Evolutionary conservation across 768 basidiomycete species (phyloP).

Genomic region (Daedalea quercina): DNA sequence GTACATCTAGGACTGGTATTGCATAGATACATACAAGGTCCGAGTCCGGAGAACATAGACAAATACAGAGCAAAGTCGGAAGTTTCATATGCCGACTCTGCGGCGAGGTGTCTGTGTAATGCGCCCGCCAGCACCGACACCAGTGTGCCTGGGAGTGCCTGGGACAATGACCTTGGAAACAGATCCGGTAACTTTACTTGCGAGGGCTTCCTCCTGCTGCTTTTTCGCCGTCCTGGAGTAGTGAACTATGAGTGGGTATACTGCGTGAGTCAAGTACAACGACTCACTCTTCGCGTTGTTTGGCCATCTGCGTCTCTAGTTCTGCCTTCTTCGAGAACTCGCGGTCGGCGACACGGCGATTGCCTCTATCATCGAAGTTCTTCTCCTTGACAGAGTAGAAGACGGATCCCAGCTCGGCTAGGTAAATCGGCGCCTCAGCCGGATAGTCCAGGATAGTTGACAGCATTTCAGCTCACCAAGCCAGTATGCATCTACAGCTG

Average conservation of each 20-base stretch:
- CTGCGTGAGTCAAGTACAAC: slow-evolving; percentile 1
- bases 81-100: slow-evolving; percentile 46
- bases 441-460: not conserved
- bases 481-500: slow-evolving; percentile 96
- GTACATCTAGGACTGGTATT: no score
- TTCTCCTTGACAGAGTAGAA: slow-evolving; percentile 98
- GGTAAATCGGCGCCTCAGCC: slow-evolving; percentile 8
- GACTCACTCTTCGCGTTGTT: slow-evolving; percentile 65
- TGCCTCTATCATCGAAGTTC: slow-evolving; percentile 88
- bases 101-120: slow-evolving; percentile 73
- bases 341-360: slow-evolving; percentile 68
- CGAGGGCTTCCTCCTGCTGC: slow-evolving; percentile 52
- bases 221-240: slow-evolving; percentile 50
- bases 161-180: slow-evolving; percentile 67
- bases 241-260: not conserved
- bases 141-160: slow-evolving; percentile 71
- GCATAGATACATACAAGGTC: no score
- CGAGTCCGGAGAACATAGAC: no score
- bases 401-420: slow-evolving; percentile 90
- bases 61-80: not conserved
- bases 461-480: slow-evolving; percentile 58
- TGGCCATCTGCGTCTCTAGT: slow-evolving; percentile 87
- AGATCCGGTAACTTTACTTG: slow-evolving; percentile 46
- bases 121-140: slow-evolving; percentile 56
- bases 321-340: slow-evolving; percentile 92